These are phyloP conservation scores for Elsinoe batatas DNA, from an alignment of 2,329 filamentous ascomycete species.

Conservation along the genomic window DNA sequence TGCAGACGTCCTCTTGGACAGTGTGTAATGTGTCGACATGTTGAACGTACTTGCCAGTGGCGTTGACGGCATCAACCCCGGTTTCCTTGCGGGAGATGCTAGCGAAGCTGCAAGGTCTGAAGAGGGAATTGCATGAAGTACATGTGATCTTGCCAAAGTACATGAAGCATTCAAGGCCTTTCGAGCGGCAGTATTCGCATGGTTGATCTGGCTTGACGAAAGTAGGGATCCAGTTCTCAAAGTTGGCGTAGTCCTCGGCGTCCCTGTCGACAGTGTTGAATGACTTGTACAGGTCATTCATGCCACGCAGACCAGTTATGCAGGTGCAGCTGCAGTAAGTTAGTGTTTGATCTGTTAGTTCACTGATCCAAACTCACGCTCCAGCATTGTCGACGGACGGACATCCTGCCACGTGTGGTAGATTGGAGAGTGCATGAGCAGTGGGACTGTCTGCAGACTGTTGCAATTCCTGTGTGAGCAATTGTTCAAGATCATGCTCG, in stretches of 20 bases:
- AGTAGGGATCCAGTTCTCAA: slow-evolving; percentile 37
- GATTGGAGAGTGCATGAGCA: not conserved
- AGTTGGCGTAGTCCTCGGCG: slow-evolving; percentile 31
- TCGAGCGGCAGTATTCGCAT: slow-evolving; percentile 40
- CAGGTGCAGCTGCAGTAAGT: not conserved
- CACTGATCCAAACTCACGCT: not conserved
- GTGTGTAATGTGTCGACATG: slow-evolving; percentile 38
- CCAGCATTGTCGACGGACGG: not conserved
- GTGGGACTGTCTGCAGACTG: not conserved
- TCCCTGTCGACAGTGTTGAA: not conserved
- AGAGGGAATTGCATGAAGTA: slow-evolving; percentile 39
- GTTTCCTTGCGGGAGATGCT: slow-evolving; percentile 23
- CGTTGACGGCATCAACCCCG: slow-evolving; percentile 19
- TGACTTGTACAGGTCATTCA: slow-evolving; percentile 1
- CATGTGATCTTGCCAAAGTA: slow-evolving; percentile 31
- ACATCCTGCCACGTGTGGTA: not conserved
- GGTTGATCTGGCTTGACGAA: slow-evolving; percentile 37
- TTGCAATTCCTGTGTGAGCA: slow-evolving; percentile 4
- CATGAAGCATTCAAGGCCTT: slow-evolving; percentile 39
- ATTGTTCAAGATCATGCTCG: slow-evolving; percentile 4
- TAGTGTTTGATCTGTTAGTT: not conserved
- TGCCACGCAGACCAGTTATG: not conserved
- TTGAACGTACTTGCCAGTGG: slow-evolving; percentile 23
- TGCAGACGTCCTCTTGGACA: slow-evolving; percentile 33
- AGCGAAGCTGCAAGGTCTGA: slow-evolving; percentile 40